These are phyloP conservation scores for Incumbomyces delicatus DNA, from an alignment of 2,329 filamentous ascomycete species.

Conservation along the genomic window DNA sequence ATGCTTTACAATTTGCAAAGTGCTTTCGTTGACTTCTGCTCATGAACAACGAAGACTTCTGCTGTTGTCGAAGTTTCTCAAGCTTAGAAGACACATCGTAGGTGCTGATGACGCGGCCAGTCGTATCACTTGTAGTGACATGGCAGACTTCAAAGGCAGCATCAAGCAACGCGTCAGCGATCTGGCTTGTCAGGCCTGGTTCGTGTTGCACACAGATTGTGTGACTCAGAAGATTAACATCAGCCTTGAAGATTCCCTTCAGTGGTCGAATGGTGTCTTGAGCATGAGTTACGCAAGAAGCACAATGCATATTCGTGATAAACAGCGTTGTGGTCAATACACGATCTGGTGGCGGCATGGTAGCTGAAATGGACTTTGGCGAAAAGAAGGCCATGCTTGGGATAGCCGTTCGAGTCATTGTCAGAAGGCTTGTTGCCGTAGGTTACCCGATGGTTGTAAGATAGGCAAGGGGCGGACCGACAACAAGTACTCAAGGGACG, in stretches of 20 bases:
- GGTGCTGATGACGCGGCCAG: slow-evolving; percentile 17
- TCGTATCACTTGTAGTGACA: slow-evolving; percentile 30
- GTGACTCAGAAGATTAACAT: slow-evolving; percentile 36
- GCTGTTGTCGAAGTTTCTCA: neutral
- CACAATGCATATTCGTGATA: slow-evolving; percentile 40
- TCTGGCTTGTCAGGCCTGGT: slow-evolving; percentile 22
- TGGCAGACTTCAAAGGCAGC: slow-evolving; percentile 40
- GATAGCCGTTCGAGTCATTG: slow-evolving; percentile 2
- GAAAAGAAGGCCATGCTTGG: slow-evolving; percentile 7
- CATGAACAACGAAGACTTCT: slow-evolving; percentile 13
- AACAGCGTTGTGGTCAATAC: slow-evolving; percentile 27
- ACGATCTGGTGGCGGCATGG: neutral
- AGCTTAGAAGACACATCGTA: slow-evolving; percentile 1
- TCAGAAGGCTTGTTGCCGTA: neutral
- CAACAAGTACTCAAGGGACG: neutral
- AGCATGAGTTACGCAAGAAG: slow-evolving; percentile 38
- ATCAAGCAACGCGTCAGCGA: slow-evolving; percentile 31
- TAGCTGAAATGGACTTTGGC: neutral
- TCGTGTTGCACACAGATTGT: slow-evolving; percentile 34
- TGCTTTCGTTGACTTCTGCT: slow-evolving; percentile 27
- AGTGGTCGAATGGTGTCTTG: slow-evolving; percentile 31
- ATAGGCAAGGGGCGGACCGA: neutral
- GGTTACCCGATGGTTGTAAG: neutral
- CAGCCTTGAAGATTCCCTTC: slow-evolving; percentile 26
- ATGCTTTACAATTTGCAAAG: slow-evolving; percentile 43